Conservation (phyloP, 2,329 filamentous ascomycete genomes). For the Byssochlamys sp. region DNA sequence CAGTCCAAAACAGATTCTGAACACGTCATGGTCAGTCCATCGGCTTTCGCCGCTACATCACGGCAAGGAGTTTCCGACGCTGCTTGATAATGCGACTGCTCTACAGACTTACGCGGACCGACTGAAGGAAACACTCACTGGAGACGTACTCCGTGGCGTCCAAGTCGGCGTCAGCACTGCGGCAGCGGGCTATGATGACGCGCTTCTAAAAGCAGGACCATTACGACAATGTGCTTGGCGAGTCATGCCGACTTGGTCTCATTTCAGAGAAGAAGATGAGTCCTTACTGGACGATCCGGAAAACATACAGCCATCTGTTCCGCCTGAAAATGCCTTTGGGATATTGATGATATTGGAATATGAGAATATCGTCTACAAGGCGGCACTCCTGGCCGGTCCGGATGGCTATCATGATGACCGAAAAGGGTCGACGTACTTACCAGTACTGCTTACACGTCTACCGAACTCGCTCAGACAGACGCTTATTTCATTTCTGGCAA, state of each 20-base stretch:
- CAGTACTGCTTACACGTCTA: conserved; percentile 43
- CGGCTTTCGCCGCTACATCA: conserved; percentile 47
- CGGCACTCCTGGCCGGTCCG: conserved; percentile 39
- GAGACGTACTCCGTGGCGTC: conserved; percentile 39
- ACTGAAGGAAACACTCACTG: conserved; percentile 41
- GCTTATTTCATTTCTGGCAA: conserved; percentile 40
- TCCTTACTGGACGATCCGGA: conserved; percentile 12
- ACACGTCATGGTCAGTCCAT: conserved; percentile 46
- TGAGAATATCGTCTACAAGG: conserved; percentile 41
- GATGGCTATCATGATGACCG: conserved; percentile 8
- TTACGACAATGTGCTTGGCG: conserved; percentile 41
- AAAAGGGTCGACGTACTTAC: conserved; percentile 38
- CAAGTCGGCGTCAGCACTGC: conserved; percentile 27
- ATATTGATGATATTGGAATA: conserved; percentile 43
- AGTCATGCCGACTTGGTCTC: conserved; percentile 22
- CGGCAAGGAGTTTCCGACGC: conserved; percentile 26
- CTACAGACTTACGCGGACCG: conserved; percentile 40
- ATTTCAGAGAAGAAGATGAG: conserved; percentile 11
- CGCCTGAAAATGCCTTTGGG: conserved; percentile 29
- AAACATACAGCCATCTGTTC: conserved; percentile 9
- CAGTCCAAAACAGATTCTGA: conserved; percentile 36
- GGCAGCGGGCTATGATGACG: conserved; percentile 24
- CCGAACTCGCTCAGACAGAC: conserved; percentile 41
- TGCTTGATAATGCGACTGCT: conserved; percentile 24
- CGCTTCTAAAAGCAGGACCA: conserved; percentile 29